phyloP scores from a whole-genome alignment of 208 protist species.

The Acanthamoeba castellanii region DNA sequence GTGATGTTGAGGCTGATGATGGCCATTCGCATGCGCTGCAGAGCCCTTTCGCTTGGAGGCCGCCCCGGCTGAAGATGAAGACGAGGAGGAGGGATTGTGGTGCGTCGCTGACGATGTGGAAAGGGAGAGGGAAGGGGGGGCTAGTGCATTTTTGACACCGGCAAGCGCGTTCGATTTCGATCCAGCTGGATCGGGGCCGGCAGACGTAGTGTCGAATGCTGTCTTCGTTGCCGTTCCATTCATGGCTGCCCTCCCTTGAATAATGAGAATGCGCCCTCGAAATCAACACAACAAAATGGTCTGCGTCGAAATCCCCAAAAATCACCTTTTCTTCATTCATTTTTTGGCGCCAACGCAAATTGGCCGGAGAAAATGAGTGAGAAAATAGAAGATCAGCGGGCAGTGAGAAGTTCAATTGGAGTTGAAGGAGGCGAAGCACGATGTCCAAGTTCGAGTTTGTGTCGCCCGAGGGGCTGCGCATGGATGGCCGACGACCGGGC shows the following conservation, averaged over 20 bases:
- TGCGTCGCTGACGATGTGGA: not conserved
- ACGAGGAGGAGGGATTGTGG: not conserved
- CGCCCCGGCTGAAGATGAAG: not conserved
- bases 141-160: not conserved
- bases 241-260: not conserved
- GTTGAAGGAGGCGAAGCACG: not conserved
- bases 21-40: not conserved
- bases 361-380: too few relatives aligned
- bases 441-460: conserved; percentile 81
- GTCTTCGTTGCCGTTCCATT: not conserved
- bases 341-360: not conserved
- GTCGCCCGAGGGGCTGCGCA: conserved; percentile 90
- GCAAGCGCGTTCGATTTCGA: not conserved
- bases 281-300: not conserved
- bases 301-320: too few relatives aligned
- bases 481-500: conserved; percentile 91
- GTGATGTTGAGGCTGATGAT: not conserved
- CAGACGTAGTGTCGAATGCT: not conserved
- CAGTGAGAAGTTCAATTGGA: not conserved
- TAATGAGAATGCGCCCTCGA: not conserved
- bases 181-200: not conserved
- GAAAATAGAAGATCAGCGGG: too few relatives aligned
- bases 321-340: not conserved
- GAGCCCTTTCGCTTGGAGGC: not conserved
- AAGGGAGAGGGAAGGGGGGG: not conserved